phyloP scores from a whole-genome alignment of 108 stramenopile species.

The Mediolabrus comicus region DNA sequence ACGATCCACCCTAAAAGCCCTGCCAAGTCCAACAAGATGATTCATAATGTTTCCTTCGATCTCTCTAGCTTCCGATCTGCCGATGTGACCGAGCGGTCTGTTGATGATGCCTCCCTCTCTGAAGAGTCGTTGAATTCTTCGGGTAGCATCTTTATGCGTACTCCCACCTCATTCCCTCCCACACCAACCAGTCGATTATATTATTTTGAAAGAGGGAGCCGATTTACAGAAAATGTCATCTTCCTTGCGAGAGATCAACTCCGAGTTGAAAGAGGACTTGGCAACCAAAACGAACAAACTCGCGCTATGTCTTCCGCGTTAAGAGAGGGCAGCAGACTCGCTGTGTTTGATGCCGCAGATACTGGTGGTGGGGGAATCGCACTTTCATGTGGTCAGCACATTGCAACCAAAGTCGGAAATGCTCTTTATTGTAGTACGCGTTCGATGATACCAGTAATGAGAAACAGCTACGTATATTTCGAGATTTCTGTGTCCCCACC shows the following conservation, averaged over 20 bases:
- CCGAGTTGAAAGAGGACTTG: slow-evolving; percentile 77
- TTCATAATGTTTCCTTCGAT: slow-evolving; percentile 31
- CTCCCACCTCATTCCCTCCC: slow-evolving; percentile 94
- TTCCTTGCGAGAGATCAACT: slow-evolving; percentile 95
- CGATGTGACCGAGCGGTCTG: neutral
- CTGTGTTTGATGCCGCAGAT: slow-evolving; percentile 88
- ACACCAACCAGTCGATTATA: slow-evolving; percentile 86
- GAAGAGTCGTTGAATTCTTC: slow-evolving; percentile 45
- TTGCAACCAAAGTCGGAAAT: slow-evolving; percentile 90
- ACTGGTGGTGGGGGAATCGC: slow-evolving; percentile 63
- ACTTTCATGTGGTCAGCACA: slow-evolving; percentile 88
- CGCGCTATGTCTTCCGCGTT: slow-evolving; percentile 85
- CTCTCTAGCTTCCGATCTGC: slow-evolving; percentile 1
- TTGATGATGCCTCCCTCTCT: slow-evolving; percentile 46
- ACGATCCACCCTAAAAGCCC: slow-evolving; percentile 59
- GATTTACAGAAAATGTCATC: slow-evolving; percentile 92
- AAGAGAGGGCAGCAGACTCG: slow-evolving; percentile 74
- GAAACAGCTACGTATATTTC: slow-evolving; percentile 94
- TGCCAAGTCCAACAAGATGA: slow-evolving; percentile 15
- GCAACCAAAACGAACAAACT: slow-evolving; percentile 76
- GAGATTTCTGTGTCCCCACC: slow-evolving; percentile 85
- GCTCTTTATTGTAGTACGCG: slow-evolving; percentile 81
- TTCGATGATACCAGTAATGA: slow-evolving; percentile 89
- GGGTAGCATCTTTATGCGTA: slow-evolving; percentile 90
- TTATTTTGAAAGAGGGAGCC: slow-evolving; percentile 80